These are phyloP conservation scores for Besnoitia besnoiti DNA, from an alignment of 169 alveolate species.

Conservation along the genomic window DNA sequence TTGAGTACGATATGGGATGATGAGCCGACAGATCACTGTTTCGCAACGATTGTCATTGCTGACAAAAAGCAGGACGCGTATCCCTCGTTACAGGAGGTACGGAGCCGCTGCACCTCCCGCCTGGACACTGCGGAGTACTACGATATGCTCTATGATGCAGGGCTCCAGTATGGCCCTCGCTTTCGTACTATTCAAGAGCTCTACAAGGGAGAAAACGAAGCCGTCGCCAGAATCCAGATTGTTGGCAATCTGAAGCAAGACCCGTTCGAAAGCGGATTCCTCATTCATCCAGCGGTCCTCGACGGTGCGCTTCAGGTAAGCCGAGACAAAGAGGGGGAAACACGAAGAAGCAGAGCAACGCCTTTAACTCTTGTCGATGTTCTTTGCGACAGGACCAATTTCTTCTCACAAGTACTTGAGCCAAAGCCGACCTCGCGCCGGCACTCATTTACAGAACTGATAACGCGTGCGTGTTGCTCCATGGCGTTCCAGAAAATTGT, in stretches of 20 bases:
- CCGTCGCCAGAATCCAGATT: conserved; percentile 71
- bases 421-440: too few species aligned
- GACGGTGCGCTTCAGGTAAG: conserved; percentile 81
- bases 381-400: too few species aligned
- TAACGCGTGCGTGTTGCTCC: too few species aligned
- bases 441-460: too few species aligned
- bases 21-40: conserved; percentile 66
- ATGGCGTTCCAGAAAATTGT: too few species aligned
- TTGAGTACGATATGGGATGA: conserved; percentile 69
- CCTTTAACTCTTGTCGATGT: too few species aligned
- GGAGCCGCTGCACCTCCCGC: conserved; percentile 47
- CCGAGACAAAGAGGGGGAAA: too few species aligned
- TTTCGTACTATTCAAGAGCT: conserved; percentile 75
- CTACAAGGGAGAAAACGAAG: conserved; percentile 65
- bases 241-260: conserved; percentile 68
- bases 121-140: conserved; percentile 71
- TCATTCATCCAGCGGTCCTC: conserved; percentile 78
- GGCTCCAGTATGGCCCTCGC: conserved; percentile 77
- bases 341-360: too few species aligned
- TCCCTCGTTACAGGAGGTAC: conserved; percentile 43
- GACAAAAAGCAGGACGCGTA: conserved; percentile 42
- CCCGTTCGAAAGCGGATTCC: conserved; percentile 77
- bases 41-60: conserved; percentile 60
- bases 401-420: too few species aligned
- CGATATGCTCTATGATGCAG: conserved; percentile 70